Percentiles rank a stretch among this genome's conserved stretches.
These are phyloP conservation scores for Dryadomyces quercivorus DNA, from an alignment of 2,329 filamentous ascomycete species.

Conservation along the genomic window DNA sequence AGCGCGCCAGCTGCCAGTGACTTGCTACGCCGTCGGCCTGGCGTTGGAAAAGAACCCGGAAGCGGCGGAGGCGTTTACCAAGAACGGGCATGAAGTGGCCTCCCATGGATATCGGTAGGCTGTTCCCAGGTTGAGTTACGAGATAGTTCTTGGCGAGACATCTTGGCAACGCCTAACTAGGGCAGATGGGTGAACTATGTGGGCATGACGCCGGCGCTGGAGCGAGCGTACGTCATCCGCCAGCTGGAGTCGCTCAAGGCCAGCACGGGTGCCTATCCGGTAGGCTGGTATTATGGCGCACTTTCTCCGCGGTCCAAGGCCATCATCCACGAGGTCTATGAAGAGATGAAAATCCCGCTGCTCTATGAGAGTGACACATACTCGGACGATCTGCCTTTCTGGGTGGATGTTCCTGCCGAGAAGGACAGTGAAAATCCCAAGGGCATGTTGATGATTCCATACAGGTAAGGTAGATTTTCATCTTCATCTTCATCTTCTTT, in stretches of 20 bases:
- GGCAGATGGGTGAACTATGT: constrained; percentile 6
- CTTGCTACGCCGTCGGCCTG: constrained; percentile 8
- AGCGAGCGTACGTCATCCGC: constrained; percentile 7
- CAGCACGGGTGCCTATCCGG: constrained; percentile 7
- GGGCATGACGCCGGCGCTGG: constrained; percentile 5
- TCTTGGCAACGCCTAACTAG: not conserved
- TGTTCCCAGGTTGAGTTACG: not conserved
- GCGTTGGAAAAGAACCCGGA: constrained; percentile 10
- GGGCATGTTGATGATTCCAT: constrained; percentile 12
- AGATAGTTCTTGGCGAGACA: not conserved
- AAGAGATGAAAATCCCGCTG: constrained; percentile 7
- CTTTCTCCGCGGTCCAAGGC: constrained; percentile 8
- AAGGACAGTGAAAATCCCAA: constrained; percentile 1
- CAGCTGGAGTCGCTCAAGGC: constrained; percentile 8
- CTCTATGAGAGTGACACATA: constrained; percentile 11
- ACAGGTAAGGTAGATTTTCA: constrained; percentile 6
- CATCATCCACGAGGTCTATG: constrained; percentile 9
- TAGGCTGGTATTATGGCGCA: constrained; percentile 12
- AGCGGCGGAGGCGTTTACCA: constrained; percentile 7
- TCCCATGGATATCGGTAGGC: constrained; percentile 7
- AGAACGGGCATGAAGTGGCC: constrained; percentile 11
- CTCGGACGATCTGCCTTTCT: constrained; percentile 13
- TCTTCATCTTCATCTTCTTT: no score
- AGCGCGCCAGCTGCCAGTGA: constrained; percentile 6
- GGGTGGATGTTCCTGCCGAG: constrained; percentile 12